These are phyloP conservation scores for Leccinum uliginosum DNA, from an alignment of 768 basidiomycete genomes.

Conservation along the genomic window DNA sequence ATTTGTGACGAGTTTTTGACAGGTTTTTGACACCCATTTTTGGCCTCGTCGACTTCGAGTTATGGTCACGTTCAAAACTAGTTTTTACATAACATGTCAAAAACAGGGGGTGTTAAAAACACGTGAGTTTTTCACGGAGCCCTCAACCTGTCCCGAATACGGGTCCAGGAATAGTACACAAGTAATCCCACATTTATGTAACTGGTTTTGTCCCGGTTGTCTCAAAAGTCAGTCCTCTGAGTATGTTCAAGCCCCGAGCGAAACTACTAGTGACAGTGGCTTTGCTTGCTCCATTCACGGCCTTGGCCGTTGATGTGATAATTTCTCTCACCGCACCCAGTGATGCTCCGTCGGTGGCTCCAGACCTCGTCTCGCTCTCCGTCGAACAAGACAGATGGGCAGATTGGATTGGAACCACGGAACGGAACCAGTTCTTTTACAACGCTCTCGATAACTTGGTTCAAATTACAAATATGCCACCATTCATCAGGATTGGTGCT, in stretches of 20 bases:
- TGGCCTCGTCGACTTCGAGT: too few species aligned
- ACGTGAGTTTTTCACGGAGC: too few species aligned
- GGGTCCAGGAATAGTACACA: too few species aligned
- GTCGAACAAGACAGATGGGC: constrained; percentile 69
- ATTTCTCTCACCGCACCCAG: constrained; percentile 38
- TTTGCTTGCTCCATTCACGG: constrained; percentile 1
- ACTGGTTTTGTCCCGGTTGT: background rate
- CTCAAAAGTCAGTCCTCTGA: background rate
- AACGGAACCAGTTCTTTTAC: constrained; percentile 55
- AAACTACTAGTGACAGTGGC: constrained; percentile 1
- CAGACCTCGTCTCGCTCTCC: constrained; percentile 57
- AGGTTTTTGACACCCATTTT: too few species aligned
- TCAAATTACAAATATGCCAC: constrained; percentile 45
- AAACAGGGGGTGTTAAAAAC: too few species aligned
- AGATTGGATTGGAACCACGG: constrained; percentile 55
- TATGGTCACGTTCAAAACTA: too few species aligned
- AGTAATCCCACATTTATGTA: background rate
- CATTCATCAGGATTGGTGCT: constrained; percentile 58
- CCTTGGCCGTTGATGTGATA: constrained; percentile 28
- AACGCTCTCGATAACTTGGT: constrained; percentile 57
- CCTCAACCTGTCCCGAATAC: too few species aligned
- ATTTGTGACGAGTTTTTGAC: too few species aligned
- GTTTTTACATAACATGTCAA: too few species aligned
- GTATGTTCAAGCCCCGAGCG: background rate
- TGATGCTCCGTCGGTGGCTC: constrained; percentile 35